These are phyloP conservation scores for Pholiota conissans DNA, from an alignment of 768 basidiomycete genomes.

Conservation along the genomic window DNA sequence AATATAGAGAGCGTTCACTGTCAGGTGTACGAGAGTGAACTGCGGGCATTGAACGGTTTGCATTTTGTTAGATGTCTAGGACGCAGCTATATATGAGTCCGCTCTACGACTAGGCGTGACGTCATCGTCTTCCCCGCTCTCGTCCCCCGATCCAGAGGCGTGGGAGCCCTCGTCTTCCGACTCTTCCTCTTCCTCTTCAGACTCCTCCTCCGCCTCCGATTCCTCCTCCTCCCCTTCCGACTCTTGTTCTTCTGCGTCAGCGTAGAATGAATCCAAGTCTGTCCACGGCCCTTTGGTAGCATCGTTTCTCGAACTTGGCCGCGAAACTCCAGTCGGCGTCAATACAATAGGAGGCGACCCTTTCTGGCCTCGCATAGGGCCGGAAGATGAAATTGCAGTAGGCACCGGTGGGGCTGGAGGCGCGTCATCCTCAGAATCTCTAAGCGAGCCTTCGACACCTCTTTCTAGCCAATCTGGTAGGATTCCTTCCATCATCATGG, in stretches of 20 bases:
- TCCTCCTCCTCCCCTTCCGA: constrained; percentile 20
- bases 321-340: constrained; percentile 49
- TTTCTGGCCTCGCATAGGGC: constrained; percentile 17
- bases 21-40: constrained; percentile 6
- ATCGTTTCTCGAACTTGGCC: constrained; percentile 41
- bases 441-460: constrained; percentile 76
- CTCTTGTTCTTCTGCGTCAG: constrained; percentile 38
- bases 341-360: constrained; percentile 52
- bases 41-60: background rate
- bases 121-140: constrained; percentile 12
- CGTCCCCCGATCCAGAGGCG: constrained; percentile 10
- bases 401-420: constrained; percentile 31
- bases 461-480: constrained; percentile 88
- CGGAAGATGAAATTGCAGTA: constrained; percentile 40
- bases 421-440: constrained; percentile 65
- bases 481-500: constrained; percentile 47
- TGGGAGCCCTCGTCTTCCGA: constrained; percentile 9
- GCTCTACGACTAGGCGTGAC: constrained; percentile 1
- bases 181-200: constrained; percentile 11
- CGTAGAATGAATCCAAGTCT: constrained; percentile 81
- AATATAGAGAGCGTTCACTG: constrained; percentile 14
- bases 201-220: constrained; percentile 15
- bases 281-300: constrained; percentile 44
- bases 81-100: background rate
- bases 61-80: background rate